These are phyloP conservation scores for Gardenia jasminoides DNA, from an alignment of 257 asterid species.

Conservation along the genomic window DNA sequence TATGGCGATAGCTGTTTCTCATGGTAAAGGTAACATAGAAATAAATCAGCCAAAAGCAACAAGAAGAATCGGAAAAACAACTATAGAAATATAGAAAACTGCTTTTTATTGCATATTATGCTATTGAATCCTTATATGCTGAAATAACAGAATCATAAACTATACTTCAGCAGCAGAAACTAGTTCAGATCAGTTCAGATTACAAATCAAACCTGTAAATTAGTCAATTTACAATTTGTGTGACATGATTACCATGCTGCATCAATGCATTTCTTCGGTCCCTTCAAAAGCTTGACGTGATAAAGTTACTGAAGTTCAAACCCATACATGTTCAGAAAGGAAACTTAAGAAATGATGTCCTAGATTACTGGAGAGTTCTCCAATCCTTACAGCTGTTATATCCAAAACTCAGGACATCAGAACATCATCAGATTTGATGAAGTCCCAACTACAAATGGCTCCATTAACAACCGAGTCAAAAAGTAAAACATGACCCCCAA, in stretches of 20 bases:
- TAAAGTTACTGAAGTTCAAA: neutral
- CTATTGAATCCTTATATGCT: neutral
- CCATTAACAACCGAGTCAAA: constrained; percentile 86
- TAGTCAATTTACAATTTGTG: constrained; percentile 3
- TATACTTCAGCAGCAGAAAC: constrained; percentile 5
- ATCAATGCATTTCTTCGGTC: neutral
- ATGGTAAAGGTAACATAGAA: neutral
- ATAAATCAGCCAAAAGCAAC: neutral
- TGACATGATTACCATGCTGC: neutral
- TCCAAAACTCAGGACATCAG: constrained; percentile 60
- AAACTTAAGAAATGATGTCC: neutral
- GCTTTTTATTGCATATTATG: neutral
- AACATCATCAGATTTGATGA: constrained; percentile 87
- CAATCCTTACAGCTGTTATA: constrained; percentile 16
- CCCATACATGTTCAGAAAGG: neutral
- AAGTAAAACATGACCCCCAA: constrained; percentile 86
- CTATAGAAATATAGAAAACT: neutral
- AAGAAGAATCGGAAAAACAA: neutral
- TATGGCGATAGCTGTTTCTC: neutral
- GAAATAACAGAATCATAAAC: neutral
- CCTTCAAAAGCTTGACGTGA: neutral
- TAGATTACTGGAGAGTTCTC: neutral
- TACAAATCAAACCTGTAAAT: constrained; percentile 20
- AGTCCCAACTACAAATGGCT: constrained; percentile 90
- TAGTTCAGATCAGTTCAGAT: neutral